Conservation (phyloP, 192 early-diverging fungal genomes). For the Podila epigama region DNA sequence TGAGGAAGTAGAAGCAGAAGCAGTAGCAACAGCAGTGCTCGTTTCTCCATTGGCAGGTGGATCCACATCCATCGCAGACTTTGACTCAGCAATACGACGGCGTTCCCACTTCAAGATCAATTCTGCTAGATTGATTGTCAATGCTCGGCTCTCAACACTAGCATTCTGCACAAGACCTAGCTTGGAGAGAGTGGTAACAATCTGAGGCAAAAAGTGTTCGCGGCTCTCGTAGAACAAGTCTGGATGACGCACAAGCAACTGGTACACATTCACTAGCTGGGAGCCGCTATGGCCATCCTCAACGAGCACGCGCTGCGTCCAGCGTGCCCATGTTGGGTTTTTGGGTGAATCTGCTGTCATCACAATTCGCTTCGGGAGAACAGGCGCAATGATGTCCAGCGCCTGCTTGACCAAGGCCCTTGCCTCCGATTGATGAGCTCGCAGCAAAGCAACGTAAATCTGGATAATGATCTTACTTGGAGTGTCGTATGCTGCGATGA, state of each 20-base stretch:
- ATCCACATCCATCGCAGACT: constrained; percentile 42
- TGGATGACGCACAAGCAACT: constrained; percentile 87
- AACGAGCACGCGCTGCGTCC: constrained; percentile 86
- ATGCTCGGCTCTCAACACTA: constrained; percentile 80
- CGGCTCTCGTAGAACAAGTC: constrained; percentile 90
- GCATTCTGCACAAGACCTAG: constrained; percentile 88
- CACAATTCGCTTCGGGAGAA: constrained; percentile 85
- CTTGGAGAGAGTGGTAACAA: constrained; percentile 85
- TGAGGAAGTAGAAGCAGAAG: constrained; percentile 1
- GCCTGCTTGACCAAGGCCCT: constrained; percentile 91
- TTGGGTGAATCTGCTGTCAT: constrained; percentile 48
- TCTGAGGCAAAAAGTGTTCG: constrained; percentile 89
- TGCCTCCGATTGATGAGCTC: constrained; percentile 90
- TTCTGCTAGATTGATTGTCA: constrained; percentile 92
- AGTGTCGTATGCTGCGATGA: constrained; percentile 93
- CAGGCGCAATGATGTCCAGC: constrained; percentile 91
- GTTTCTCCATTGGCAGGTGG: constrained; percentile 26
- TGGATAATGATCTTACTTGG: constrained; percentile 88
- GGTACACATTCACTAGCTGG: constrained; percentile 92
- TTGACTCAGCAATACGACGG: constrained; percentile 58
- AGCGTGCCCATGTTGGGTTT: constrained; percentile 86
- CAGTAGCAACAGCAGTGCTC: too few relatives aligned
- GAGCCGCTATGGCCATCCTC: constrained; percentile 94
- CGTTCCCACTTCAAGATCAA: constrained; percentile 93
- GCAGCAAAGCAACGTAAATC: constrained; percentile 86